Evolutionary conservation across 1,284 basidiomycete species (phyloP).

Genomic region (Ustilago tritici): DNA sequence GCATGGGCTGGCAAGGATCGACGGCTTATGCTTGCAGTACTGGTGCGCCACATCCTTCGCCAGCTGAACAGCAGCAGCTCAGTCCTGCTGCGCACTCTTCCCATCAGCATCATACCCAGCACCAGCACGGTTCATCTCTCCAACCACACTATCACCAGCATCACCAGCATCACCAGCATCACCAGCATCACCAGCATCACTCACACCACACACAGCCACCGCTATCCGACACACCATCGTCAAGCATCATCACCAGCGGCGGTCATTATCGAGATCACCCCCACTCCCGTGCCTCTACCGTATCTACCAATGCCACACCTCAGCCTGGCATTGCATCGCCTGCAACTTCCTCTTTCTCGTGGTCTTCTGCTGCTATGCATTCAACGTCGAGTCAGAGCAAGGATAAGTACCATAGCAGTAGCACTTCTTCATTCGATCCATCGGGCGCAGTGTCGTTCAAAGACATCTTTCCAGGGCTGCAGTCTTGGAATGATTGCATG

Average conservation of each 20-base stretch:
- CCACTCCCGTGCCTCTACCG: constrained; percentile 32
- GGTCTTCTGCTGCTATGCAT: constrained; percentile 17
- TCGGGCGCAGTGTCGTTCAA: constrained; percentile 15
- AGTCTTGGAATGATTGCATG: constrained; percentile 42
- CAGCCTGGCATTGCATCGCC: constrained; percentile 26
- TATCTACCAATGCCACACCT: constrained; percentile 30
- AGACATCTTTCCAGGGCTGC: constrained; percentile 31
- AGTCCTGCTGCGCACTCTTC: constrained; percentile 3
- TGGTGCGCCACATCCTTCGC: constrained; percentile 9
- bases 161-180: background rate
- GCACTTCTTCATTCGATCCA: constrained; percentile 11
- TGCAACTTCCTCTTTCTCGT: constrained; percentile 9
- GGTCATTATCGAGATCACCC: background rate
- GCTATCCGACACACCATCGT: constrained; percentile 30
- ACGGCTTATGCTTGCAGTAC: constrained; percentile 19
- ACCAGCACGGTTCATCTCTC: background rate
- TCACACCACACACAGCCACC: constrained; percentile 7
- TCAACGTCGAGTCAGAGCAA: constrained; percentile 15
- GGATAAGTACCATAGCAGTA: constrained; percentile 1
- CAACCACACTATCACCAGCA: background rate
- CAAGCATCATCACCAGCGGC: constrained; percentile 31
- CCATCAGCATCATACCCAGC: constrained; percentile 9
- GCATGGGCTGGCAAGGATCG: constrained; percentile 12
- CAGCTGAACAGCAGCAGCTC: constrained; percentile 2
- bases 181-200: background rate